Percentiles rank a stretch among this genome's conserved stretches.
Conservation (phyloP, 352 stramenopile genomes). For the Phytophthora cactorum region DNA sequence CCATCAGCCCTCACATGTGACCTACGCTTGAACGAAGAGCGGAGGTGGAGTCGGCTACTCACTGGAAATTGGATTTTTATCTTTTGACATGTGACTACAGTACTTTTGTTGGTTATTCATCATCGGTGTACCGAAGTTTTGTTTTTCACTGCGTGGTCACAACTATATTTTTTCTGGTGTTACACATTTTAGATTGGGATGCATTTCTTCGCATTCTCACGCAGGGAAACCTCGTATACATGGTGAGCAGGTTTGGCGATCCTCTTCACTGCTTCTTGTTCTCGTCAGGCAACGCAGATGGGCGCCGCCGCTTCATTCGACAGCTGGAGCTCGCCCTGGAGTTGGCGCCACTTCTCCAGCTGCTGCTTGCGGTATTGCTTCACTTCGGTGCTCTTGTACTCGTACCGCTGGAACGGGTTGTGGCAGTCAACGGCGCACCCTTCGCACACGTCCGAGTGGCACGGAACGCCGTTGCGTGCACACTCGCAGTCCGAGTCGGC, state of each 20-base stretch:
- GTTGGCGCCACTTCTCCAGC: constrained; percentile 63
- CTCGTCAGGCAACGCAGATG: constrained; percentile 43
- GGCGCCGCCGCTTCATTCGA: constrained; percentile 23
- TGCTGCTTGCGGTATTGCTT: constrained; percentile 74
- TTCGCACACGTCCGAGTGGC: constrained; percentile 76
- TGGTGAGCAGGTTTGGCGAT: not conserved
- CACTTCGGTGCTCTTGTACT: constrained; percentile 77
- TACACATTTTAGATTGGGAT: constrained; percentile 6
- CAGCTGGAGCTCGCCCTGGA: constrained; percentile 25
- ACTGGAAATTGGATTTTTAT: constrained; percentile 38
- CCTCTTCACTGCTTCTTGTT: not conserved
- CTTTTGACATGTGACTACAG: constrained; percentile 23
- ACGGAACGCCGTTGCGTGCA: constrained; percentile 72
- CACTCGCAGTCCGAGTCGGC: constrained; percentile 72
- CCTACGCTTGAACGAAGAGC: constrained; percentile 33
- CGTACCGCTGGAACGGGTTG: constrained; percentile 76
- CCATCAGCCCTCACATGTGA: constrained; percentile 21
- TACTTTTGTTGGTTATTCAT: not conserved
- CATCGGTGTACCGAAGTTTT: not conserved
- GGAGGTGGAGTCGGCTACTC: constrained; percentile 22
- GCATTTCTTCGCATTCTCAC: constrained; percentile 18
- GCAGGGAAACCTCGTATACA: constrained; percentile 18
- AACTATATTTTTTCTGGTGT: constrained; percentile 15
- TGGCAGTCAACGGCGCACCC: constrained; percentile 76
- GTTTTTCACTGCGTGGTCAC: not conserved